Evolutionary conservation across 2,329 filamentous ascomycete genomes (phyloP).

Genomic region (Pseudonectria buxi): DNA sequence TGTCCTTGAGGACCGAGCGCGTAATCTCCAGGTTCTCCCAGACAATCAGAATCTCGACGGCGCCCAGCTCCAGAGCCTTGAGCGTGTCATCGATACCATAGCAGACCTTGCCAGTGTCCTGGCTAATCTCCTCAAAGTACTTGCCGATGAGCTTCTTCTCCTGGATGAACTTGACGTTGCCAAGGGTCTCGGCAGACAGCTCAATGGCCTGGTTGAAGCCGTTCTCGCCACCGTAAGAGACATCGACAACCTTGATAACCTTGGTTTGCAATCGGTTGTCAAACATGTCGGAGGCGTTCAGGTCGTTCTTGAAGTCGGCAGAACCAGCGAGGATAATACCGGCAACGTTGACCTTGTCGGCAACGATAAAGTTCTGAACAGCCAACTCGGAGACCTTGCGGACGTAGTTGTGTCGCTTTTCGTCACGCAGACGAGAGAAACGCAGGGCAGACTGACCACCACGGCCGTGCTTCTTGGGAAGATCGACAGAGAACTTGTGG

Average conservation of each 20-base stretch:
- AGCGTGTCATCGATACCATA: slow-evolving; percentile 97
- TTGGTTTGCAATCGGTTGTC: slow-evolving; percentile 85
- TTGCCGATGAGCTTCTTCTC: slow-evolving; percentile 99
- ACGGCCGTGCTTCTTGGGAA: slow-evolving; percentile 99
- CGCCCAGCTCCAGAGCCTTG: slow-evolving; percentile 92
- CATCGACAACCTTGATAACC: slow-evolving; percentile 99
- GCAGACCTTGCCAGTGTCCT: slow-evolving; percentile 93
- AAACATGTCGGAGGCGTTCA: slow-evolving; percentile 97
- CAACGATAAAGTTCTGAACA: slow-evolving; percentile 97
- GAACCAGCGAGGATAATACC: slow-evolving; percentile 94
- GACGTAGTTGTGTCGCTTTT: slow-evolving; percentile 99
- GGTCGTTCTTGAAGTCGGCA: slow-evolving; percentile 98
- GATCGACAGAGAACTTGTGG: slow-evolving; percentile 97
- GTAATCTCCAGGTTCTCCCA: slow-evolving; percentile 96
- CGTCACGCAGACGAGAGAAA: slow-evolving; percentile 98
- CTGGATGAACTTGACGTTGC: slow-evolving; percentile 99
- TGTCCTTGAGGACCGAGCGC: slow-evolving; percentile 82
- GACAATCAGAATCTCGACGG: slow-evolving; percentile 88
- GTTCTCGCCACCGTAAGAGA: slow-evolving; percentile 98
- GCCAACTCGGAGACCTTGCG: slow-evolving; percentile 97
- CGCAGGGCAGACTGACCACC: slow-evolving; percentile 98
- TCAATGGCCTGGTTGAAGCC: slow-evolving; percentile 99
- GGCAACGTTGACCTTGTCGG: slow-evolving; percentile 96
- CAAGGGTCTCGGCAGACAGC: slow-evolving; percentile 85
- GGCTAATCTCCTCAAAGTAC: slow-evolving; percentile 98